Conservation (phyloP, 495 filamentous ascomycete species). For the Talaromyces liani region DNA sequence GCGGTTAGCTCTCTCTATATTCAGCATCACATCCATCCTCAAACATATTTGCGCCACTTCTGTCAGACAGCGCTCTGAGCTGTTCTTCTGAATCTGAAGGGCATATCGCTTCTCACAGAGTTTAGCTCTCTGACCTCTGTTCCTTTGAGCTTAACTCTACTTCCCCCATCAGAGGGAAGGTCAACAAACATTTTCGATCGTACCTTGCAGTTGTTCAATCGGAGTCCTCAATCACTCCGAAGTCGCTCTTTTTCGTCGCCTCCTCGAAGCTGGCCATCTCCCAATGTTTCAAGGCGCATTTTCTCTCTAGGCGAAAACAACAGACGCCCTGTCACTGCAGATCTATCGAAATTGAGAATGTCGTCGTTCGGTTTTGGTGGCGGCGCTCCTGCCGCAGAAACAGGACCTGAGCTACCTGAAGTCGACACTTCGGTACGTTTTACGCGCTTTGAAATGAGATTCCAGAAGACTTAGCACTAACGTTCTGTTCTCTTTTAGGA, state of each 20-base stretch:
- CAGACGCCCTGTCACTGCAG: constrained; percentile 31
- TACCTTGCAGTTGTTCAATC: constrained; percentile 29
- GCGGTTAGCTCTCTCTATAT: background rate
- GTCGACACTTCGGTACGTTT: constrained; percentile 39
- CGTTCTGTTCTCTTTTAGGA: constrained; percentile 37
- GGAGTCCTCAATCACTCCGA: constrained; percentile 35
- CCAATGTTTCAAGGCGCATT: constrained; percentile 30
- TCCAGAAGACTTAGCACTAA: background rate
- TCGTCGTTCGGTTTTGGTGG: constrained; percentile 59
- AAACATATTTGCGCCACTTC: background rate
- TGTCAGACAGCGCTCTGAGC: background rate
- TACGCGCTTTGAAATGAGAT: background rate
- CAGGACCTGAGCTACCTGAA: constrained; percentile 40
- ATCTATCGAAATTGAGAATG: constrained; percentile 49
- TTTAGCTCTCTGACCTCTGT: background rate
- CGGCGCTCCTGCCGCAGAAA: constrained; percentile 26
- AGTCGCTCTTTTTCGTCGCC: constrained; percentile 32
- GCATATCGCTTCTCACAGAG: background rate
- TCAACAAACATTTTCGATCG: constrained; percentile 34
- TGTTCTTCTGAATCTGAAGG: background rate
- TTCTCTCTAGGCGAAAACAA: constrained; percentile 28
- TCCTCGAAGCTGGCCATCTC: constrained; percentile 17
- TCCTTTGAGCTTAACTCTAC: background rate
- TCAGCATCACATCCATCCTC: constrained; percentile 6
- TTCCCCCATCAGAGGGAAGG: constrained; percentile 18